Evolutionary conservation across 2,329 filamentous ascomycete species (phyloP), one percentile per base, ranked within the genome.

Genomic region (Colletotrichum nymphaeae): DNA sequence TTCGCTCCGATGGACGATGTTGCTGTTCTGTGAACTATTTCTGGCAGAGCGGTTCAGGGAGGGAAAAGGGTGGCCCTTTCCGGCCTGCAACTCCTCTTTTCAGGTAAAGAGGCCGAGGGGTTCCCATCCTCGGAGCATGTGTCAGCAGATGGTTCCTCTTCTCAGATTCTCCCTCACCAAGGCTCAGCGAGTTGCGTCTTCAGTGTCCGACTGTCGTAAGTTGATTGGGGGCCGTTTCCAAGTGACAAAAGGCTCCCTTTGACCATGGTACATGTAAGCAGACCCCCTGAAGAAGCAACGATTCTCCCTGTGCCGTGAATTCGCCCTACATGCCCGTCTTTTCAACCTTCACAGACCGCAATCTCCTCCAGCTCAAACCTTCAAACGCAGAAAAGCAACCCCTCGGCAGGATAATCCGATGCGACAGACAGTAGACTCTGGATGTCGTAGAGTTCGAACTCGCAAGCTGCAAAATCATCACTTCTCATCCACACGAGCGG

Each of bases 221-320:
- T 73, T 69, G 46, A 73, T 69, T 71, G 46, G 46, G 52, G 55
- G 59, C 4, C 19, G 3, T 65, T 55, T 37, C 53, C 70, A 73
- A 12, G 37, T 64, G 53, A 59, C 53, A 64, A 46, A 55, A n/a
- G 7, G 2, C 52, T 30, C 24, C 22, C 42, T 28, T 37, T 6
- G 11, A 7, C 9, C n/a, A 19, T 16, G 11, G 42, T 26, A 55
- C 9, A 14, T 30, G 14, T 28, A 19, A 12, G 37, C 70, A 42
- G 37, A 14, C 12, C 5, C 5, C 66, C 46, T 53, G 49, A 68
- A 72, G 69, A 63, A 62, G 70, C 66, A 65, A 60, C 66, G 37
- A 49, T 53, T 19, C 46, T 64, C 70, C 55, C 66, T 69, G 59
- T 49, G 53, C 37, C 11, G 9, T 58, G 56, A 49, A 28, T n/a